Conservation (phyloP, 106 monocot species). For the Vanilla planifolia region DNA sequence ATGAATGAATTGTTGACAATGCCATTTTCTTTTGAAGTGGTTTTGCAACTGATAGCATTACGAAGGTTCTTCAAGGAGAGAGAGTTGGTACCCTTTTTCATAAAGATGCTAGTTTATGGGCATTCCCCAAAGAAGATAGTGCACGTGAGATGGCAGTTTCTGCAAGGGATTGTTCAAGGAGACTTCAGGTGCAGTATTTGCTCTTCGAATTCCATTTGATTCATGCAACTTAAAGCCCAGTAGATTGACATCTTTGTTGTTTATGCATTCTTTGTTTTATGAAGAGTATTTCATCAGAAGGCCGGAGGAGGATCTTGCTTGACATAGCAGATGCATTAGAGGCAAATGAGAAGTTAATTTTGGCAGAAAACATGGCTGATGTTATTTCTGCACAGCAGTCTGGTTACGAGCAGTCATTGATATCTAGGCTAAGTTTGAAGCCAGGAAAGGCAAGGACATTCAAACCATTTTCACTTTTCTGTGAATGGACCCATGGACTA, state of each 20-base stretch:
- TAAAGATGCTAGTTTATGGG: slow-evolving; percentile 61
- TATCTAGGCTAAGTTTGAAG: slow-evolving; percentile 79
- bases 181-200: slow-evolving; percentile 75
- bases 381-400: slow-evolving; percentile 56
- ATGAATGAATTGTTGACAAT: background rate
- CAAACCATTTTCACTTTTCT: slow-evolving; percentile 1
- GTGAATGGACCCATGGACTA: background rate
- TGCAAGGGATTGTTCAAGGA: slow-evolving; percentile 89
- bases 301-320: slow-evolving; percentile 71
- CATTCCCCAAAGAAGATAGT: slow-evolving; percentile 41
- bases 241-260: too few species aligned
- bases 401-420: slow-evolving; percentile 71
- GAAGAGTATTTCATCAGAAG: slow-evolving; percentile 37
- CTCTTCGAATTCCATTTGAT: too few species aligned
- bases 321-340: slow-evolving; percentile 87
- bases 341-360: slow-evolving; percentile 63
- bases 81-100: slow-evolving; percentile 90
- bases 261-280: slow-evolving; percentile 6
- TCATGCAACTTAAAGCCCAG: too few species aligned
- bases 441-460: slow-evolving; percentile 61
- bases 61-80: slow-evolving; percentile 81
- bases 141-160: slow-evolving; percentile 89
- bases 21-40: slow-evolving; percentile 45
- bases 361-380: slow-evolving; percentile 84
- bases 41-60: slow-evolving; percentile 63